These are phyloP conservation scores for Fomitopsis betulina DNA, from an alignment of 1,284 basidiomycete genomes.

Conservation along the genomic window DNA sequence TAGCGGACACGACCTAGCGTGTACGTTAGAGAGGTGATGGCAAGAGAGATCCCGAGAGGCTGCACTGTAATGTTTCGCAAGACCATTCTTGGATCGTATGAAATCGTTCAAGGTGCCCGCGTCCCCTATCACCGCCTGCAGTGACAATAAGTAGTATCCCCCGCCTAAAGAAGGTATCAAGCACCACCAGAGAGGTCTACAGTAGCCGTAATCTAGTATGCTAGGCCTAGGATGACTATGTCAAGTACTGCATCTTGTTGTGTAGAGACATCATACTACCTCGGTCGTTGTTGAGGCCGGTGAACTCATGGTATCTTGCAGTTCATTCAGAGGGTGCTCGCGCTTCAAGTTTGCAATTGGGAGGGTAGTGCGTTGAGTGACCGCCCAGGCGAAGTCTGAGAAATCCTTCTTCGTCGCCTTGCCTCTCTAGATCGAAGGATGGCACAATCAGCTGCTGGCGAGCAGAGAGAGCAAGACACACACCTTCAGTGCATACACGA, in stretches of 20 bases:
- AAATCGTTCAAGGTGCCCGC: neutral
- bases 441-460: neutral
- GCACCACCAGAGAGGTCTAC: neutral
- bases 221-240: neutral
- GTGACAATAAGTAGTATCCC: neutral
- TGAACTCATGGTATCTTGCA: neutral
- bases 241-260: neutral
- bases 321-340: neutral
- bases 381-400: constrained; percentile 17
- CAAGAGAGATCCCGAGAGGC: neutral
- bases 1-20: neutral
- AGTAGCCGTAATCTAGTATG: neutral
- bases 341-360: neutral
- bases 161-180: neutral
- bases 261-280: neutral
- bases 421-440: constrained; percentile 7
- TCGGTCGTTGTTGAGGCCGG: neutral
- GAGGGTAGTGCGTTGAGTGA: constrained; percentile 13
- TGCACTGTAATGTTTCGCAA: neutral
- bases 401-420: constrained; percentile 23
- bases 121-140: neutral
- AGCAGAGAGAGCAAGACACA: neutral
- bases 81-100: neutral
- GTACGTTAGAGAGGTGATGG: neutral
- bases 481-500: constrained; percentile 40